phyloP scores from a whole-genome alignment of 2,329 filamentous ascomycete species.

The Aspergillus sp. region DNA sequence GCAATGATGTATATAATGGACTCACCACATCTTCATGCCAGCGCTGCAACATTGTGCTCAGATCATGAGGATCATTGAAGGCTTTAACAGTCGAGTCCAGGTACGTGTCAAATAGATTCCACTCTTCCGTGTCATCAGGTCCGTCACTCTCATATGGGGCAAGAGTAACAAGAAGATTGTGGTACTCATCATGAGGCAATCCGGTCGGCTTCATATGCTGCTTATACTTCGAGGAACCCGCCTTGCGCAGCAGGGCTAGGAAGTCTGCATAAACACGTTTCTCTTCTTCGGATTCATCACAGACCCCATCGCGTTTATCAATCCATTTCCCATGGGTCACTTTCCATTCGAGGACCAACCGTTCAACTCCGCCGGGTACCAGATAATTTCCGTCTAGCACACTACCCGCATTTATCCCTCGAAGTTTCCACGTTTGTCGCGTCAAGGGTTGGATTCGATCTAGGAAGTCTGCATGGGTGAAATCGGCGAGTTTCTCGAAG shows the following conservation, averaged over 20 bases:
- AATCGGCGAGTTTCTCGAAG: slow-evolving; percentile 7
- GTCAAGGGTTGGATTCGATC: slow-evolving; percentile 4
- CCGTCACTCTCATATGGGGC: slow-evolving; percentile 6
- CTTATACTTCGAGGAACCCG: slow-evolving; percentile 4
- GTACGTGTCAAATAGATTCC: slow-evolving; percentile 4
- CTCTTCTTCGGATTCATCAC: neutral
- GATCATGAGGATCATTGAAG: neutral
- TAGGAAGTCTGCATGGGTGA: slow-evolving; percentile 1
- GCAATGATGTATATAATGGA: neutral
- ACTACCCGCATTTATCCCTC: neutral
- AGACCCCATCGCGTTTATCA: slow-evolving; percentile 5
- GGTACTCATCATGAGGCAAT: neutral
- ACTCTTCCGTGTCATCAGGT: slow-evolving; percentile 2
- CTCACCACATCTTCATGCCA: slow-evolving; percentile 5
- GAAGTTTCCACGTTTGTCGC: neutral
- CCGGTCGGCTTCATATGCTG: neutral
- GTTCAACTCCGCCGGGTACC: slow-evolving; percentile 1
- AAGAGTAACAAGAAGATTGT: neutral
- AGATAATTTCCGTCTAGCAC: slow-evolving; percentile 3
- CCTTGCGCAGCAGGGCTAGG: neutral
- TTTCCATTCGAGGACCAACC: slow-evolving; percentile 3
- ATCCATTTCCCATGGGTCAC: neutral
- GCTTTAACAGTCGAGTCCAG: neutral
- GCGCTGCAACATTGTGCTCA: neutral
- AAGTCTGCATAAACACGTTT: neutral